phyloP scores from a whole-genome alignment of 140 eudicot species.

The Anethum foeniculum region DNA sequence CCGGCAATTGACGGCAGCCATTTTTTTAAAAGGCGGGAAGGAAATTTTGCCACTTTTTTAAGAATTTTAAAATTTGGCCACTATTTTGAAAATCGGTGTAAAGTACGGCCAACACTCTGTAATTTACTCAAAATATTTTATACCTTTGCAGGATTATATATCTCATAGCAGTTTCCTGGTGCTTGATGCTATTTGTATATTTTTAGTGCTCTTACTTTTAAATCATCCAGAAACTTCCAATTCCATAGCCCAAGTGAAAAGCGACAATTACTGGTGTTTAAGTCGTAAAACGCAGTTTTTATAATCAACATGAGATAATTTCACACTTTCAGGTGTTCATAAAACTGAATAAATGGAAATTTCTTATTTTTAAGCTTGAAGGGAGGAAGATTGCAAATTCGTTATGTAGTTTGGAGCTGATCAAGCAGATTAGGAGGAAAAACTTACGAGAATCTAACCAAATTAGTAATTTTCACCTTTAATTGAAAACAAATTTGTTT shows the following conservation, averaged over 20 bases:
- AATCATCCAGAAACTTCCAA: neutral
- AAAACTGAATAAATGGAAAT: neutral
- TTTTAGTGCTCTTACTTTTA: neutral
- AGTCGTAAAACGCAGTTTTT: neutral
- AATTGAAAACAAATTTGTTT: neutral
- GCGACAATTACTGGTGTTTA: neutral
- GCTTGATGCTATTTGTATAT: neutral
- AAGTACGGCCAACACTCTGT: too few species aligned
- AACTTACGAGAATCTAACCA: neutral
- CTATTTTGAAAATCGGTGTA: too few species aligned
- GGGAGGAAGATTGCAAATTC: neutral
- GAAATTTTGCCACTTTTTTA: too few species aligned
- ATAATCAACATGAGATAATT: neutral
- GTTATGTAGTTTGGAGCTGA: neutral
- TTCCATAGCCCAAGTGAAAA: neutral
- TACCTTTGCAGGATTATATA: neutral
- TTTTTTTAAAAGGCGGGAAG: too few species aligned
- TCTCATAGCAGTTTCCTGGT: neutral
- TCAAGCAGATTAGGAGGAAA: neutral
- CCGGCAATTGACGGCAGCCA: too few species aligned
- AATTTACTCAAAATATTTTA: too few species aligned
- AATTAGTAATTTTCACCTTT: neutral
- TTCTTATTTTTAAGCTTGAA: neutral
- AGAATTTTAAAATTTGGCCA: too few species aligned
- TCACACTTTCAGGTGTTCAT: neutral